Conservation (phyloP, 768 basidiomycete genomes). For the Amanita brunnescens region DNA sequence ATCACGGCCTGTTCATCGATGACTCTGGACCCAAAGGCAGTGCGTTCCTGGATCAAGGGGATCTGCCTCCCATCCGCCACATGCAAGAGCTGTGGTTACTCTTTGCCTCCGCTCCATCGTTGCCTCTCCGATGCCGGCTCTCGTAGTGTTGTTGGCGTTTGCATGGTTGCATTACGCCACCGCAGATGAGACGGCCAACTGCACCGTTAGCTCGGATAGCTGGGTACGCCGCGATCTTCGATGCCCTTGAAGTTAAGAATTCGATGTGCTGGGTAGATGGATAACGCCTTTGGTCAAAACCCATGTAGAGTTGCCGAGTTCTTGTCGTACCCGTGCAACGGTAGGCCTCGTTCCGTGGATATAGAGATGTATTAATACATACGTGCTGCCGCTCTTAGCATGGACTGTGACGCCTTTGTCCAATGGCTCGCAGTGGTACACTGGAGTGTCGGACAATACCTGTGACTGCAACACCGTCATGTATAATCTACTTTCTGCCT, state of each 20-base stretch:
- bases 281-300: not conserved
- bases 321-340: constrained; percentile 1
- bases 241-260: not conserved
- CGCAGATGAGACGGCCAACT: not conserved
- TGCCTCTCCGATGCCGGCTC: not conserved
- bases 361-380: not conserved
- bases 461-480: constrained; percentile 4
- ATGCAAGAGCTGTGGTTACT: not conserved
- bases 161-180: not conserved
- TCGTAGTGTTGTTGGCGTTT: not conserved
- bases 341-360: not conserved
- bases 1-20: not conserved
- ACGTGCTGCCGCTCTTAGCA: not conserved
- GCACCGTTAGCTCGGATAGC: not conserved
- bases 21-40: not conserved
- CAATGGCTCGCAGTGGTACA: not conserved
- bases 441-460: not conserved
- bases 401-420: not conserved
- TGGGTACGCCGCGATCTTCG: not conserved
- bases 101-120: not conserved
- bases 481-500: not conserved
- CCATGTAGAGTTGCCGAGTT: constrained; percentile 2
- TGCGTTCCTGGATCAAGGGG: not conserved
- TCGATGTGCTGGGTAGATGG: not conserved
- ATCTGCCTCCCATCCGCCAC: not conserved